Base-by-base conservation (phyloP, 805 yeast genomes). In the Suhomyces vadensis region DNA sequence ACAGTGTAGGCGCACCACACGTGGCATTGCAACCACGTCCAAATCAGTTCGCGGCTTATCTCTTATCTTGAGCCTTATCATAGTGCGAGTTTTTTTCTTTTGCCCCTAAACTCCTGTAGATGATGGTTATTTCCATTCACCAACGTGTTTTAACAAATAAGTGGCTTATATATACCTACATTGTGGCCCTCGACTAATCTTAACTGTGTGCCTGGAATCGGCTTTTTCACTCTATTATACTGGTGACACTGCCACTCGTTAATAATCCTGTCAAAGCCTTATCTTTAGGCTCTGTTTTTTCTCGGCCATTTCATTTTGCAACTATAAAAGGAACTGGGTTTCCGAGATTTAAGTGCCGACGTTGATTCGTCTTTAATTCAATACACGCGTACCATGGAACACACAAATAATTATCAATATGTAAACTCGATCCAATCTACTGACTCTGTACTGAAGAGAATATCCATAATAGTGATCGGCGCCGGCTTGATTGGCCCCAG, bases 401-500 rank as follows among this genome's bases (percentile, higher is more conserved):
- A 29, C 33, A 29, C 33, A 17, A 29, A 29, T 29, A 16, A 6
- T 20, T 19, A 33, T 20, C 37, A 19, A 33, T 33, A 33, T 33
- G 37, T 33, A 33, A 33, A 14, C 33, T 16, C 33, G 8, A 14
- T 20, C 37, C 37, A 11, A 20, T 13, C 36, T 31, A 8, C 36
- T 7, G 10, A 10, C 20, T 29, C 33, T 37, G 31, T 8, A 17
- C 35, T 25, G 22, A 27, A 24, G 37, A 46, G 43, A 35, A 37
- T 58, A 24, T 51, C 56, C n/a, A 50, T 64, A 31, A 53, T 65
- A 14, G 61, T 65, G 10, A 57, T 65, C 21, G 73, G 74, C 0
- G 72, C 71, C 6, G 73, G 74, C 4, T 51, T 69, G 20, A 68
- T 69, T 16, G 74, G 74, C 7, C 73, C 74, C 4, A 56, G 74